These are phyloP conservation scores for Arachnopeziza araneosa DNA, from an alignment of 2,329 filamentous ascomycete species.

Conservation along the genomic window DNA sequence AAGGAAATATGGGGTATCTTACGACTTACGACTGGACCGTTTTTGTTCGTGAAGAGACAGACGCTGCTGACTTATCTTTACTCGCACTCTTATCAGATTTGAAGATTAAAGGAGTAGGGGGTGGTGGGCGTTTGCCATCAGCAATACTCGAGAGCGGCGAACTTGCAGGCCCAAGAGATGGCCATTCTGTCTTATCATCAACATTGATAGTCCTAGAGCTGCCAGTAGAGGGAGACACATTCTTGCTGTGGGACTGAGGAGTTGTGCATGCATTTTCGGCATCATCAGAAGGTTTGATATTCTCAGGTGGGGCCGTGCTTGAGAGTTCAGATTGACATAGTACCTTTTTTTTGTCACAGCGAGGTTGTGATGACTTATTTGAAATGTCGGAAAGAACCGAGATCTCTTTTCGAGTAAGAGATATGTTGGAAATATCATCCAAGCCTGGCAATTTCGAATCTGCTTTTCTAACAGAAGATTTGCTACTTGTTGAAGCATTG, in stretches of 20 bases:
- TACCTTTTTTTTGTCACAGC: background rate
- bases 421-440: background rate
- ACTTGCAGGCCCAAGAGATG: slow-evolving; percentile 14
- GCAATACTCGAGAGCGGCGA: slow-evolving; percentile 14
- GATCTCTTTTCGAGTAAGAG: background rate
- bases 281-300: background rate
- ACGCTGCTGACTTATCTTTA: background rate
- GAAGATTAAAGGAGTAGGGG: background rate
- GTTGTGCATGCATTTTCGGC: background rate
- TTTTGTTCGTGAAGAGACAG: background rate
- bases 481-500: background rate
- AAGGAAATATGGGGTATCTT: slow-evolving; percentile 13
- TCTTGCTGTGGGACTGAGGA: background rate
- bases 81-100: background rate
- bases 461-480: slow-evolving; percentile 9
- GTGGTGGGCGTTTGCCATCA: slow-evolving; percentile 18
- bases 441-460: slow-evolving; percentile 3
- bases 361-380: background rate
- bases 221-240: background rate
- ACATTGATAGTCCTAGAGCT: background rate
- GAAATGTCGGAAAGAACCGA: background rate
- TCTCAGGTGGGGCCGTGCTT: background rate
- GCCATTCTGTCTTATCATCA: slow-evolving; percentile 13
- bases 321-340: background rate
- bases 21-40: slow-evolving; percentile 21